phyloP scores from a whole-genome alignment of 306 rosid genomes.

The Ziziphus jujuba region DNA sequence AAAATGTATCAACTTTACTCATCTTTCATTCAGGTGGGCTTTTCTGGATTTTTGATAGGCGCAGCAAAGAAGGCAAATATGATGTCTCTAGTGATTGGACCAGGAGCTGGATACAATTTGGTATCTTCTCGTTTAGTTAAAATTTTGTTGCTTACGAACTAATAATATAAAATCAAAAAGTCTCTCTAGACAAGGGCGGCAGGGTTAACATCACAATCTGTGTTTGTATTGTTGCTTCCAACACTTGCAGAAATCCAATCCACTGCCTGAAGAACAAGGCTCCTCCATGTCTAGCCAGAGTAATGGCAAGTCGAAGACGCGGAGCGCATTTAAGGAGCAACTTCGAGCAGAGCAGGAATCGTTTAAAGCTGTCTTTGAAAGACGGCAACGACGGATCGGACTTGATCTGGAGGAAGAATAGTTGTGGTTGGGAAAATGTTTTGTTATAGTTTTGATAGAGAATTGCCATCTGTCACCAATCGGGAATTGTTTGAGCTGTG shows the following conservation, averaged over 20 bases:
- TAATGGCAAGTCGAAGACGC: conserved; percentile 49
- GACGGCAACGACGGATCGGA: conserved; percentile 75
- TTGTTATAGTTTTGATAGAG: too few relatives aligned
- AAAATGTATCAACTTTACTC: not conserved
- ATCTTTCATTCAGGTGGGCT: conserved; percentile 49
- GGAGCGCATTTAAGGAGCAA: conserved; percentile 60
- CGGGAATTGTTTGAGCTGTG: not conserved
- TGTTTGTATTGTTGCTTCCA: conserved; percentile 17
- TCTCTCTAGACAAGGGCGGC: too few relatives aligned
- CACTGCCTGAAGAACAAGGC: conserved; percentile 55
- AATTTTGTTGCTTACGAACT: too few relatives aligned
- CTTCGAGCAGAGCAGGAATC: conserved; percentile 83
- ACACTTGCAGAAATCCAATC: conserved; percentile 72
- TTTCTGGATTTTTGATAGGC: conserved; percentile 74
- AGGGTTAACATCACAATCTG: too few relatives aligned
- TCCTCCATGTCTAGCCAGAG: conserved; percentile 23
- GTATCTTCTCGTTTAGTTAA: not conserved
- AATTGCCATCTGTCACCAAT: too few relatives aligned
- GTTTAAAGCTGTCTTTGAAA: conserved; percentile 81
- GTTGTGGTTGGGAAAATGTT: not conserved
- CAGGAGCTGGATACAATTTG: conserved; percentile 89
- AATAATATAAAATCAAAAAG: too few relatives aligned
- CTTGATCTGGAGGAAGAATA: conserved; percentile 68
- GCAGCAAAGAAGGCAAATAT: conserved; percentile 66
- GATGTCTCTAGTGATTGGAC: conserved; percentile 79